phyloP scores from a whole-genome alignment of 352 stramenopile genomes.

The Globisporangium paddicum region DNA sequence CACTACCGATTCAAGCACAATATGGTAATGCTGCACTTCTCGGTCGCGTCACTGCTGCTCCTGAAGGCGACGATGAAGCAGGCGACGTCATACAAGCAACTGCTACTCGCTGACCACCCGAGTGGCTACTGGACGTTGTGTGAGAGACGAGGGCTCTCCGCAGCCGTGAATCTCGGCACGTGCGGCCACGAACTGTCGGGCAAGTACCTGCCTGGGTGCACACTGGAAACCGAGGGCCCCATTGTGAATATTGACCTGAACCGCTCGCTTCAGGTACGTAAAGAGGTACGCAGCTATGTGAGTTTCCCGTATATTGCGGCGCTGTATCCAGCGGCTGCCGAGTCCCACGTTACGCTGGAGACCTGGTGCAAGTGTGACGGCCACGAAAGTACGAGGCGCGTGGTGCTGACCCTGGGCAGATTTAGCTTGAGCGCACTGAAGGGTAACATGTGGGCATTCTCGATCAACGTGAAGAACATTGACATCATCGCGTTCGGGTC shows the following conservation, averaged over 20 bases:
- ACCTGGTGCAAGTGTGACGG: conserved; percentile 71
- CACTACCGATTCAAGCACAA: conserved; percentile 80
- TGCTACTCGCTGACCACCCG: conserved; percentile 61
- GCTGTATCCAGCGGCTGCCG: conserved; percentile 33
- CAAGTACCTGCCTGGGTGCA: conserved; percentile 54
- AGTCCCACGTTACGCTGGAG: conserved; percentile 63
- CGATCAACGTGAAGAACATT: conserved; percentile 72
- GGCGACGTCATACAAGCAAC: conserved; percentile 73
- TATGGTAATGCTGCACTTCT: conserved; percentile 82
- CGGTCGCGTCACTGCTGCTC: conserved; percentile 80
- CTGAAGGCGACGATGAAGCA: conserved; percentile 72
- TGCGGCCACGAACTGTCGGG: conserved; percentile 41
- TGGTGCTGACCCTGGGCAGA: conserved; percentile 69
- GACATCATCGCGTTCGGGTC: conserved; percentile 61
- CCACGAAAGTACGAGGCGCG: conserved; percentile 58
- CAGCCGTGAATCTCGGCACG: conserved; percentile 67
- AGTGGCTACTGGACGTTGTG: conserved; percentile 86
- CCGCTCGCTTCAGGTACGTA: conserved; percentile 54
- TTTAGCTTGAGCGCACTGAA: conserved; percentile 70
- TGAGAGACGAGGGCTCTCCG: conserved; percentile 66
- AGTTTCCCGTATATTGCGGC: conserved; percentile 34
- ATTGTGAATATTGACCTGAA: conserved; percentile 84
- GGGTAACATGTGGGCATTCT: conserved; percentile 76
- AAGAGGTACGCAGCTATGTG: conserved; percentile 53
- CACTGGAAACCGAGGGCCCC: conserved; percentile 66